A percentile compares a stretch with the other conserved stretches of the same genome.
phyloP scores from a whole-genome alignment of 1,284 basidiomycete species.

The Sporisorium sorghi region DNA sequence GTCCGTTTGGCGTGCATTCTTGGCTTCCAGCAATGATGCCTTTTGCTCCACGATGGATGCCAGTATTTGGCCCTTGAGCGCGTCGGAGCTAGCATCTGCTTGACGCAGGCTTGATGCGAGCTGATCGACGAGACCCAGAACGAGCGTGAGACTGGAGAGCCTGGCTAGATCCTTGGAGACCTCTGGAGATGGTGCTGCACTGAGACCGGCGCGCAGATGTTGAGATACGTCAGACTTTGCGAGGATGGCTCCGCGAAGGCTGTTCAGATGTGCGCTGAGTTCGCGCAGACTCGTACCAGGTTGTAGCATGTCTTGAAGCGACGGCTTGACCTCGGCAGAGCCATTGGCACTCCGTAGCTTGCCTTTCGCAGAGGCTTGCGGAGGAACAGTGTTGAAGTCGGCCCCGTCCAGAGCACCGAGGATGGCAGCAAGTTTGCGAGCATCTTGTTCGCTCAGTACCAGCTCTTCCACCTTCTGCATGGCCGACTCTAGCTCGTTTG shows the following conservation, averaged over 20 bases:
- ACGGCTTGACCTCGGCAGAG: not conserved
- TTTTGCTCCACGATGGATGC: constrained; percentile 22
- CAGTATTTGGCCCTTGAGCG: constrained; percentile 27
- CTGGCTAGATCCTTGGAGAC: constrained; percentile 16
- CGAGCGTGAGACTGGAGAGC: constrained; percentile 31
- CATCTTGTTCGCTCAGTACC: constrained; percentile 23
- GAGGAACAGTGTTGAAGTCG: constrained; percentile 5
- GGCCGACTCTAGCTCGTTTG: not conserved
- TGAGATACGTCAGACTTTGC: constrained; percentile 16
- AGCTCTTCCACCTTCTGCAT: constrained; percentile 24
- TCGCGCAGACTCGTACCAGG: constrained; percentile 30
- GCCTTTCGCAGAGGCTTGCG: constrained; percentile 12
- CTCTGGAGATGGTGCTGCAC: constrained; percentile 1
- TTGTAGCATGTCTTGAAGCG: constrained; percentile 16
- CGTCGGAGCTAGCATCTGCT: constrained; percentile 17
- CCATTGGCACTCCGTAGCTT: constrained; percentile 12
- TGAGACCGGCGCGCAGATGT: constrained; percentile 9
- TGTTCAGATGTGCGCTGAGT: constrained; percentile 23
- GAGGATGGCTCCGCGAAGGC: constrained; percentile 28
- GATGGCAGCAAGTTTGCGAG: constrained; percentile 23
- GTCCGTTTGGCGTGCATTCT: constrained; percentile 11
- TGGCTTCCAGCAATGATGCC: constrained; percentile 21
- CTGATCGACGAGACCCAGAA: constrained; percentile 44
- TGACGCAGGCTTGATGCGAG: constrained; percentile 38
- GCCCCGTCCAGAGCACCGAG: constrained; percentile 13